Evolutionary conservation across 352 stramenopile genomes (phyloP).

Genomic region (Pythium oligandrum): DNA sequence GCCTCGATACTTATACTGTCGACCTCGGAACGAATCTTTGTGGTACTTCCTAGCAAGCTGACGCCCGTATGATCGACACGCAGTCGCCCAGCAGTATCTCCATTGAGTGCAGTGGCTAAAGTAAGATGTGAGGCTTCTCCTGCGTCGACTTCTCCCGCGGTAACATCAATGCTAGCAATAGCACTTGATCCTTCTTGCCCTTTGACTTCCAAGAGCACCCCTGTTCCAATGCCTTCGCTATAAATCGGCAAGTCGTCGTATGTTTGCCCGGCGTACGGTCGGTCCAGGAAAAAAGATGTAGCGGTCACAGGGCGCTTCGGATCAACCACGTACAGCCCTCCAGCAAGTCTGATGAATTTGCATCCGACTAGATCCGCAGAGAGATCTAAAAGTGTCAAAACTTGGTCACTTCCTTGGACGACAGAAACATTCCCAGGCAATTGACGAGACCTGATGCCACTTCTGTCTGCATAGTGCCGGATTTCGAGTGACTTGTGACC

Average conservation of each 20-base stretch:
- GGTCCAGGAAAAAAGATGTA: constrained; percentile 41
- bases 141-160: constrained; percentile 14
- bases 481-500: constrained; percentile 38
- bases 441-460: constrained; percentile 17
- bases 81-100: constrained; percentile 19
- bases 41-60: constrained; percentile 31
- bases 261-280: constrained; percentile 35
- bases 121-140: constrained; percentile 27
- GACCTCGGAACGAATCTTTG: constrained; percentile 37
- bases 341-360: constrained; percentile 47
- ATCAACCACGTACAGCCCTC: constrained; percentile 44
- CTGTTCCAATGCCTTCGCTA: constrained; percentile 42
- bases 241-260: constrained; percentile 49
- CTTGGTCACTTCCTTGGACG: constrained; percentile 33
- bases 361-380: constrained; percentile 22
- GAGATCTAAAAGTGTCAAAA: constrained; percentile 39
- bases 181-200: constrained; percentile 10
- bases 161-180: constrained; percentile 32
- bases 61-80: constrained; percentile 34
- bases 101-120: constrained; percentile 29
- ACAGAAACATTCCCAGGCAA: constrained; percentile 48
- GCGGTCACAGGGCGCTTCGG: constrained; percentile 22
- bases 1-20: constrained; percentile 26
- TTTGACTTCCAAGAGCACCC: constrained; percentile 35
- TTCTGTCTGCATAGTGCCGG: constrained; percentile 48